Percentiles rank a stretch among this genome's conserved stretches.
Evolutionary conservation across 2,329 filamentous ascomycete genomes (phyloP).

Genomic region (Alternaria solani): DNA sequence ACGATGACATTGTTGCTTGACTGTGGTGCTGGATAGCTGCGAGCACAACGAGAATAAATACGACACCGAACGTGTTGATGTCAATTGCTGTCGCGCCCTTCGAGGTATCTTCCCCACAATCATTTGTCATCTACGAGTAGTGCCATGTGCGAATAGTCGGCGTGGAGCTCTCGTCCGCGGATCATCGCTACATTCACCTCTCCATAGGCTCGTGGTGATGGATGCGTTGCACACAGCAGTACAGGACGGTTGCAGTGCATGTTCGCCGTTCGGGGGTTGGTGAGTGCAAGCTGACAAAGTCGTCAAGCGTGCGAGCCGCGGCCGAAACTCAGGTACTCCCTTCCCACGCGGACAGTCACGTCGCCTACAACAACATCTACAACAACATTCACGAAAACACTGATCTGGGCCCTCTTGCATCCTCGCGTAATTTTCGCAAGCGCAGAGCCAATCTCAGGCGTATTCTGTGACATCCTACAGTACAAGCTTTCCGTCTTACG

Average conservation of each 20-base stretch:
- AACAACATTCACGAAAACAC: background rate
- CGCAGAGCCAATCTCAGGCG: background rate
- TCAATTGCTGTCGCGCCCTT: background rate
- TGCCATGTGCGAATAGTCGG: slow-evolving; percentile 7
- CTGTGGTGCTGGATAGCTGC: background rate
- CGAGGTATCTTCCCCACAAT: background rate
- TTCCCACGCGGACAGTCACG: background rate
- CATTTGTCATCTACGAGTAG: slow-evolving; percentile 9
- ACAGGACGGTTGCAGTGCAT: background rate
- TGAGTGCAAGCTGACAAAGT: background rate
- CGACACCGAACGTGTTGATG: background rate
- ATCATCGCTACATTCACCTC: background rate
- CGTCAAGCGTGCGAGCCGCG: background rate
- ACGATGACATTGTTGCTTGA: slow-evolving; percentile 28
- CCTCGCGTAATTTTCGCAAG: background rate
- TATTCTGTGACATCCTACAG: background rate
- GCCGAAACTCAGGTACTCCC: background rate
- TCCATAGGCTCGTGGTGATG: background rate
- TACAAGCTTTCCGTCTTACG: background rate
- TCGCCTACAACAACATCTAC: background rate
- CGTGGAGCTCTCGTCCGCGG: background rate
- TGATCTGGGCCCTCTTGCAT: background rate
- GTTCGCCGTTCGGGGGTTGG: background rate
- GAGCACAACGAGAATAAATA: background rate
- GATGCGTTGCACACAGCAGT: background rate